Evolutionary conservation across 73 alveolate species (phyloP).

Genomic region (Paramecium caudatum): DNA sequence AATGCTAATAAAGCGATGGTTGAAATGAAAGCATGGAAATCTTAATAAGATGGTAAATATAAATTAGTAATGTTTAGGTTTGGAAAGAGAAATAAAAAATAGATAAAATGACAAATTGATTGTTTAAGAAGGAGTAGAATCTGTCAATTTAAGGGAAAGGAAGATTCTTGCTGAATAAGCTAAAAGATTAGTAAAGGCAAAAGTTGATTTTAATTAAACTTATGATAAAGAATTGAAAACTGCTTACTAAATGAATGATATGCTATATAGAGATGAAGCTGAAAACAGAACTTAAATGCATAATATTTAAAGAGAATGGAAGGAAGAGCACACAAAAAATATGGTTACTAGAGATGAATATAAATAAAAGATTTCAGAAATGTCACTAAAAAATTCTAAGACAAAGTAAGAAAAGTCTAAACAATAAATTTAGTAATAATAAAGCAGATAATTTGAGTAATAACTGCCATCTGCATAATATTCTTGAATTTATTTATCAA

Average conservation of each 20-base stretch:
- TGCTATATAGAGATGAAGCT: conserved; percentile 87
- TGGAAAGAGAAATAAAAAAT: conserved; percentile 96
- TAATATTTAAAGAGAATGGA: conserved; percentile 86
- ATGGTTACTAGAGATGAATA: conserved; percentile 77
- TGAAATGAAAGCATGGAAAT: conserved; percentile 97
- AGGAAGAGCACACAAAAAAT: conserved; percentile 80
- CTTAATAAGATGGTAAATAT: conserved; percentile 89
- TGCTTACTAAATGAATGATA: conserved; percentile 90
- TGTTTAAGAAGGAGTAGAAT: conserved; percentile 90
- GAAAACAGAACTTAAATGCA: conserved; percentile 91
- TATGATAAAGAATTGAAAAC: conserved; percentile 87
- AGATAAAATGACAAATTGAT: conserved; percentile 93
- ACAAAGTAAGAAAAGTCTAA: not conserved
- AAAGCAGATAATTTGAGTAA: not conserved
- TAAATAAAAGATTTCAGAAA: conserved; percentile 73
- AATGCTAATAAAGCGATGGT: conserved; percentile 97
- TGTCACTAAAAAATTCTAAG: conserved; percentile 62
- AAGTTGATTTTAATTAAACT: conserved; percentile 85
- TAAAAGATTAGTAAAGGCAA: conserved; percentile 83
- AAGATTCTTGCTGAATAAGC: conserved; percentile 86
- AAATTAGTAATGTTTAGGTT: conserved; percentile 71
- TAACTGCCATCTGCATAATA: conserved; percentile 28
- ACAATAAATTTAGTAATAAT: not conserved
- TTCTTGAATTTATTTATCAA: too few species aligned
- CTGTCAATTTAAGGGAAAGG: conserved; percentile 91